A percentile compares a stretch with the other conserved stretches of the same genome.
Evolutionary conservation across 495 filamentous ascomycete species (phyloP).

Genomic region (Chaetomium fimeti): DNA sequence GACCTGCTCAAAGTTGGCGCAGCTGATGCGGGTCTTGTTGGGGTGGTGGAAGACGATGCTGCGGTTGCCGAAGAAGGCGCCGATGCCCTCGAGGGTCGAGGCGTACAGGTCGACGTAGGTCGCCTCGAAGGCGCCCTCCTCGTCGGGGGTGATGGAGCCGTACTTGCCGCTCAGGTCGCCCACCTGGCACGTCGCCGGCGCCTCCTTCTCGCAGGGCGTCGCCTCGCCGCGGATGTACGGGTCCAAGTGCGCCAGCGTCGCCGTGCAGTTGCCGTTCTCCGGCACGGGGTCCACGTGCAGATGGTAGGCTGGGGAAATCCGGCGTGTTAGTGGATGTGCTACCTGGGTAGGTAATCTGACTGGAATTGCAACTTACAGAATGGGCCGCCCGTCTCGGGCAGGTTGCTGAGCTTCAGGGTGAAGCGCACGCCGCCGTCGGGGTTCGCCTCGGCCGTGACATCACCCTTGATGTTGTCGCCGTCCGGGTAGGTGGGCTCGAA

Average conservation of each 20-base stretch:
- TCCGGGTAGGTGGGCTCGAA: constrained; percentile 47
- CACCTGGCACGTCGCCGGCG: constrained; percentile 71
- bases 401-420: constrained; percentile 59
- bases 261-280: constrained; percentile 73
- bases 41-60: constrained; percentile 73
- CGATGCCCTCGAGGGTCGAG: constrained; percentile 55
- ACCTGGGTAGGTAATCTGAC: neutral
- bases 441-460: constrained; percentile 54
- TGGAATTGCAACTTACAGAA: constrained; percentile 58
- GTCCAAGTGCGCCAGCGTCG: constrained; percentile 60
- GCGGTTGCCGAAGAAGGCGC: constrained; percentile 74
- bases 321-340: constrained; percentile 1
- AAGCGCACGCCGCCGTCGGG: constrained; percentile 64
- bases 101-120: constrained; percentile 68
- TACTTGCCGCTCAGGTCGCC: constrained; percentile 86
- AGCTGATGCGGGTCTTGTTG: constrained; percentile 69
- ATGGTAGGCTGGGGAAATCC: constrained; percentile 64
- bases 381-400: constrained; percentile 64
- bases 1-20: constrained; percentile 61
- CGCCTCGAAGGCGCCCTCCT: constrained; percentile 38
- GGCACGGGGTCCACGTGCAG: constrained; percentile 75
- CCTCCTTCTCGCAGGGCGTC: constrained; percentile 59
- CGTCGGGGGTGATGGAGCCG: constrained; percentile 55
- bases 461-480: constrained; percentile 60
- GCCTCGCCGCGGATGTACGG: constrained; percentile 59